Evolutionary conservation across 805 yeast species (phyloP).

Genomic region (Candida sanyiensis): DNA sequence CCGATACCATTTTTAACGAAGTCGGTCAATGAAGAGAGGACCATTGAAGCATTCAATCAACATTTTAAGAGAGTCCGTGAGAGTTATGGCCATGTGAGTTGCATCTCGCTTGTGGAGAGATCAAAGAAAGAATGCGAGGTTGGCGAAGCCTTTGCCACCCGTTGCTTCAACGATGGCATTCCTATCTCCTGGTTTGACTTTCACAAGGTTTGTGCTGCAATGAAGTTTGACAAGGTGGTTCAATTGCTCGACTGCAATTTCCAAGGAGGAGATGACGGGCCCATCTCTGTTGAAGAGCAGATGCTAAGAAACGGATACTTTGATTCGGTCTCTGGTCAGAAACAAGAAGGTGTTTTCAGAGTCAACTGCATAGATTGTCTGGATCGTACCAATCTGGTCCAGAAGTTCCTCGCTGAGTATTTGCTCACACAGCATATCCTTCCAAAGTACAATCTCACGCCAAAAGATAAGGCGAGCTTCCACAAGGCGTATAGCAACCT

Average conservation of each 20-base stretch:
- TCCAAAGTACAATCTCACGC: constrained; percentile 13
- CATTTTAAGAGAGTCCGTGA: constrained; percentile 29
- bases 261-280: constrained; percentile 8
- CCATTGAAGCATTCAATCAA: constrained; percentile 23
- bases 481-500: constrained; percentile 27
- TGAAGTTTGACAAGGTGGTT: constrained; percentile 35
- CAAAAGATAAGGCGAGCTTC: constrained; percentile 13
- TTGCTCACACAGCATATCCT: constrained; percentile 25
- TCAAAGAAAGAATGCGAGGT: constrained; percentile 29
- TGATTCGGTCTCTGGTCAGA: constrained; percentile 19
- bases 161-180: constrained; percentile 31
- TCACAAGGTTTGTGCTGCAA: constrained; percentile 44
- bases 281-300: constrained; percentile 16
- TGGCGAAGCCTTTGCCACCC: constrained; percentile 36
- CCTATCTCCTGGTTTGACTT: constrained; percentile 57
- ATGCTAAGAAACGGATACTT: constrained; percentile 28
- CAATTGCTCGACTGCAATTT: constrained; percentile 26
- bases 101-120: constrained; percentile 36
- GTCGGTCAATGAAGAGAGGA: constrained; percentile 14
- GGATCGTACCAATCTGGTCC: constrained; percentile 54
- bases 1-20: constrained; percentile 34
- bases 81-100: constrained; percentile 26
- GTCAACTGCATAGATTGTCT: constrained; percentile 60
- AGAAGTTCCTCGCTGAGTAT: constrained; percentile 33
- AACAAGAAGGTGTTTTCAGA: constrained; percentile 52